A percentile compares a stretch with the other conserved stretches of the same genome.
These are phyloP conservation scores for Colletotrichum sp. DNA, from an alignment of 2,329 filamentous ascomycete species.

Conservation along the genomic window DNA sequence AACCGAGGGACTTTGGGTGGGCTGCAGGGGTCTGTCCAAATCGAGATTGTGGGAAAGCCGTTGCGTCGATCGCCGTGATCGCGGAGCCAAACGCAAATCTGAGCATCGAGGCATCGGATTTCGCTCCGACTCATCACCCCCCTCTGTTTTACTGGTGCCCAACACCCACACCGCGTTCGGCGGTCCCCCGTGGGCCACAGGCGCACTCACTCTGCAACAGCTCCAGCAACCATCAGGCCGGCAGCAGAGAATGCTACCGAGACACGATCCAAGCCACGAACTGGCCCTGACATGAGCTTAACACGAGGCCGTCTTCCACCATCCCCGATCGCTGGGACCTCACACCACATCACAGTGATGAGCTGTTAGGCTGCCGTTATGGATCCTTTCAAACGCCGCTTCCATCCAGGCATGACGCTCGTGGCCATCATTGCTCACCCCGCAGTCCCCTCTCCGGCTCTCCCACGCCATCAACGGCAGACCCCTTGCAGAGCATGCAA, in stretches of 20 bases:
- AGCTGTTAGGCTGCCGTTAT: neutral
- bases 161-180: neutral
- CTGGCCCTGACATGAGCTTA: neutral
- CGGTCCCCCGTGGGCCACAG: neutral
- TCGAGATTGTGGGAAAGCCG: constrained; percentile 10
- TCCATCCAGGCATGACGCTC: neutral
- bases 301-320: neutral
- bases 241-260: neutral
- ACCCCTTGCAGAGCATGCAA: neutral
- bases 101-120: constrained; percentile 15
- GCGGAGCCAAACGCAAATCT: constrained; percentile 12
- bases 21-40: neutral
- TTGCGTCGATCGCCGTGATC: constrained; percentile 18
- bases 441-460: neutral
- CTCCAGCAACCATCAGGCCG: neutral
- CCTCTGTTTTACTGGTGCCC: neutral
- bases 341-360: neutral
- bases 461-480: neutral
- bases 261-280: neutral
- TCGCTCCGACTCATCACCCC: constrained; percentile 2
- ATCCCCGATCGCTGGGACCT: neutral
- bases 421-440: neutral
- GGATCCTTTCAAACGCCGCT: neutral
- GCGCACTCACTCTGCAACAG: neutral
- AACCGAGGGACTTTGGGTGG: neutral